Evolutionary conservation across 768 basidiomycete genomes (phyloP), one percentile per base, ranked within the genome.

Genomic region (Trametes maxima): DNA sequence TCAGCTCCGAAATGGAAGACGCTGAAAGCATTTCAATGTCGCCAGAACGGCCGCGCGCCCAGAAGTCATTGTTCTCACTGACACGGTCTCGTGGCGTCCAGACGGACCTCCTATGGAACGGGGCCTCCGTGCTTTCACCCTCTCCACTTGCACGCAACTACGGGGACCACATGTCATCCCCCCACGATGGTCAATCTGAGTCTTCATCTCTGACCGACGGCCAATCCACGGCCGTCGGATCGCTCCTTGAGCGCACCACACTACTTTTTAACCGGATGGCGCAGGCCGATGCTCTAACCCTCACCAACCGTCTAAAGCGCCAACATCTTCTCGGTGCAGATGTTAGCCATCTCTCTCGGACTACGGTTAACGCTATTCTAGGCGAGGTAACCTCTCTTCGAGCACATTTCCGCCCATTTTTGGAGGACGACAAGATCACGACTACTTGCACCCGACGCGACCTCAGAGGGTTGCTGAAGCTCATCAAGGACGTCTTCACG

Each of bases 251-350:
- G 42, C 86, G 90, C 59, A 77, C 90, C 48, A 73, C 78, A 24
- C 77, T 80, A 25, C 76, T 98, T 3, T 80, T 95, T 59, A 78
- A 80, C 25, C 84, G 85, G 37, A 75, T 92, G 56, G 76, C 79
- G 43, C 79, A 90, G 63, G 88, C 95, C 0, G 95, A 98, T 66
- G 88, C 95, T 1, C 79, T 89, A 21, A 94, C 93, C 1, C 79
- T 98, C 43, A 93, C 92, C 35, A 91, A 90, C 64, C 87, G 97
- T 25, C 78, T 98, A 25, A 95, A 93, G 74, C 88, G 94, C 57
- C 95, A 98, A 67, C 86, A 95, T 68, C 80, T 98, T 19, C 84
- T 84, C 60, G 89, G 89, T 22, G 90, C 93, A 10, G 94, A 97
- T 66, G 82, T 98, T 33, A 84, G 86, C 33, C 90, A 97, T 71